Base-by-base conservation (phyloP, 169 alveolate species). In the Theileria luwenshuni region DNA sequence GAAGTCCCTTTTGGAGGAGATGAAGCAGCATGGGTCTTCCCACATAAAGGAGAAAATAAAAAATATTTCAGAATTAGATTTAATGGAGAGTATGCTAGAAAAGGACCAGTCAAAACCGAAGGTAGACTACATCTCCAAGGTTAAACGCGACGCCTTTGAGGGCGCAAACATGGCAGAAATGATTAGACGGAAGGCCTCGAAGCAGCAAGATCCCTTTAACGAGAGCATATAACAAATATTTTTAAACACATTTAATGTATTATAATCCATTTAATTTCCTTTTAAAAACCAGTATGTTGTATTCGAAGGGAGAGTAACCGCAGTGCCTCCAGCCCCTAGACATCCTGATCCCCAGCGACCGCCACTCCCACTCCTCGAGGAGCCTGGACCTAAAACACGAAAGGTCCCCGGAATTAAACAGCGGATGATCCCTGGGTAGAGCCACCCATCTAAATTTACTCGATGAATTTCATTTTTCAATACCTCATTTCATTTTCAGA, bases 81-180 rank as follows among this genome's bases (percentile, higher is more conserved):
- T 62, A 3, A 21, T 3, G 5, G 79, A 61, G 28, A 25, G 56
- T 19, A 12, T 33, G 0, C 19, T 15, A n/a, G 85, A 76, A 45
- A 51, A 2, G 23, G 56, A 54, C 32, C 77, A 19, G 28, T 2
- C 3, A 15, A 35, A 0, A 6, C 33, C 21, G 10, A 43, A 45
- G 12, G 10, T 30, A 7, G 83, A 72, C 30, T 79, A 71, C 38
- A 52, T 79, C 5, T 27, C 83, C 15, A 27, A 19, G 15, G 42
- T 79, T 25, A 69, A 79, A 69, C 58, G 61, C 13, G 75, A 71
- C 30, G 76, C 76, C 10, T 64, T 51, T 17, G 83, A 79, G 42
- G 43, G 75, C 0, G 75, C 76, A 3, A 61, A 79, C 56, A 28
- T 71, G 83, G 59, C 76, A 10, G 83, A 69, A 7, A 60, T 62